phyloP scores from a whole-genome alignment of 768 basidiomycete species.

The Lanmaoa pseudosensibilis region DNA sequence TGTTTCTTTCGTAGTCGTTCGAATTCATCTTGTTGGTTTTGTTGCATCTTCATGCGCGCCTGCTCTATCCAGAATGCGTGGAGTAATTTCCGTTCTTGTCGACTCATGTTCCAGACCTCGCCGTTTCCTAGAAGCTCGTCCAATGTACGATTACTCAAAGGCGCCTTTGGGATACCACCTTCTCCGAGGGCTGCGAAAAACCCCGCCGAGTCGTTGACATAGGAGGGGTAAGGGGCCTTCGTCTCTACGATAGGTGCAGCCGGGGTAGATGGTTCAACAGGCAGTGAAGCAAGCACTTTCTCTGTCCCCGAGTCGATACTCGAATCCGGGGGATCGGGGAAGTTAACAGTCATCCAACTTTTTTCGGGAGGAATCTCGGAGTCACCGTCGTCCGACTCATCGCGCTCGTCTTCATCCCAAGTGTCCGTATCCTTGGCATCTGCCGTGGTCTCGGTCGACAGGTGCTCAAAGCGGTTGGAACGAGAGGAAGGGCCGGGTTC shows the following conservation, averaged over 20 bases:
- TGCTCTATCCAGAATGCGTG: conserved; percentile 48
- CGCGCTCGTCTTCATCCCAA: conserved; percentile 1
- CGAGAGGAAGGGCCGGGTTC: conserved; percentile 5
- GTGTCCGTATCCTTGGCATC: conserved; percentile 1
- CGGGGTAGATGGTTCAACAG: not conserved
- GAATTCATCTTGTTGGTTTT: conserved; percentile 42
- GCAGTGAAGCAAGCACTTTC: not conserved
- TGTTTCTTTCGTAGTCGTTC: conserved; percentile 39
- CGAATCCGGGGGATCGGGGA: not conserved
- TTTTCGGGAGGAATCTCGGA: conserved; percentile 26
- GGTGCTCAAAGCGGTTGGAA: conserved; percentile 19
- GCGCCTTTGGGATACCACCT: conserved; percentile 38
- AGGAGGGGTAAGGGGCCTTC: not conserved
- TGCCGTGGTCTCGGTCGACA: conserved; percentile 1
- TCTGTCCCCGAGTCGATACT: not conserved
- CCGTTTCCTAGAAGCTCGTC: conserved; percentile 35
- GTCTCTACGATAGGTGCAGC: not conserved
- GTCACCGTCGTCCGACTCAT: conserved; percentile 9
- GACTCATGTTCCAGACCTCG: conserved; percentile 56
- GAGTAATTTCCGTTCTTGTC: conserved; percentile 46
- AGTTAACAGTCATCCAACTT: conserved; percentile 26
- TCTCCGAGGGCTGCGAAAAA: conserved; percentile 44
- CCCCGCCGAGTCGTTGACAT: conserved; percentile 26
- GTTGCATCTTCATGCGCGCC: conserved; percentile 35
- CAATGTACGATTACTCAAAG: conserved; percentile 38